Evolutionary conservation across 352 stramenopile genomes (phyloP).

Genomic region (Globisporangium camurandrum): DNA sequence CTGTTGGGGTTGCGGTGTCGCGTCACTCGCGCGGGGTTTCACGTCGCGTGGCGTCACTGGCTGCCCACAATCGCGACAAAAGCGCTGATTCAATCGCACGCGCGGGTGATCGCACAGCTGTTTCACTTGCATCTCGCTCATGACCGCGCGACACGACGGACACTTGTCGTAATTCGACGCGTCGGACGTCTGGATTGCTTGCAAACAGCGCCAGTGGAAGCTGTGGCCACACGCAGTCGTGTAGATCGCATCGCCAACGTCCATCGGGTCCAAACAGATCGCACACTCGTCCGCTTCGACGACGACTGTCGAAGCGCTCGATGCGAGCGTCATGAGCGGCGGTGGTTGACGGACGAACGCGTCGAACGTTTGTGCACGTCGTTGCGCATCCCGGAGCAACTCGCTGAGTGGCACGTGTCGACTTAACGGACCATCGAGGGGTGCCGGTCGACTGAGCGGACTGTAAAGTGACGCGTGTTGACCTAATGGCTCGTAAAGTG

Average conservation of each 20-base stretch:
- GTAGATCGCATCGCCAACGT: constrained; percentile 73
- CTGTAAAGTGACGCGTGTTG: too few relatives aligned
- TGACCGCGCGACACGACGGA: constrained; percentile 63
- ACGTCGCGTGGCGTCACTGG: constrained; percentile 52
- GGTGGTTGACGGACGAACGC: constrained; percentile 17
- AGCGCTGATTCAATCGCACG: constrained; percentile 69
- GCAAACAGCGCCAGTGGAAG: constrained; percentile 82
- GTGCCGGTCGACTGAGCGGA: too few relatives aligned
- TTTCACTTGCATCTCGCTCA: constrained; percentile 80
- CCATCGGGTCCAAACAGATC: constrained; percentile 80
- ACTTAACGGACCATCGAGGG: too few relatives aligned
- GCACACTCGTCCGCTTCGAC: constrained; percentile 74
- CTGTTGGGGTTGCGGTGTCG: background rate
- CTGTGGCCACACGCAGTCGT: constrained; percentile 79
- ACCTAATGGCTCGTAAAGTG: too few relatives aligned
- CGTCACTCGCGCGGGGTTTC: constrained; percentile 49
- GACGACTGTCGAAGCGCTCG: constrained; percentile 25
- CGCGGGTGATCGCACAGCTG: constrained; percentile 80
- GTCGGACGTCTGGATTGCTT: constrained; percentile 75
- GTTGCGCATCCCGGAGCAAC: constrained; percentile 55
- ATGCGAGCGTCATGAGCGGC: constrained; percentile 9
- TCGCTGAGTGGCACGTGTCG: too few relatives aligned
- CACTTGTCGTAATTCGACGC: constrained; percentile 82
- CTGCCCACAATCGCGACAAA: constrained; percentile 69
- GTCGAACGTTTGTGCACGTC: constrained; percentile 37